These are phyloP conservation scores for Alnus glutinosa DNA, from an alignment of 306 rosid species.

Conservation along the genomic window DNA sequence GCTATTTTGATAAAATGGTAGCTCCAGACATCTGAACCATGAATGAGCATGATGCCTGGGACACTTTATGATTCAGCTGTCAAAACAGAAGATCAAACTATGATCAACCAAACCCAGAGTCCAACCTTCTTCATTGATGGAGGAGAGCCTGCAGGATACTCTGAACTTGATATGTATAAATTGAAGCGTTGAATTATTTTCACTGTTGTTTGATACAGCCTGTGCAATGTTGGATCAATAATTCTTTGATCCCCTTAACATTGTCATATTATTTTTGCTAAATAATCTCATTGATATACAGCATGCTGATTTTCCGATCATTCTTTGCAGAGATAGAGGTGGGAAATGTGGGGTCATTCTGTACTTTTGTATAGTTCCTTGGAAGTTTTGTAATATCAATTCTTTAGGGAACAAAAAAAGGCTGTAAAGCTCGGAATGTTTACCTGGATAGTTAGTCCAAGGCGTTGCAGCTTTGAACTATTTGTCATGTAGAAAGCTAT, in stretches of 20 bases:
- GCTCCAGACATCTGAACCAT: slow-evolving; percentile 4
- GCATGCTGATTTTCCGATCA: slow-evolving; percentile 17
- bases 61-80: slow-evolving; percentile 22
- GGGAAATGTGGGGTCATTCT: not conserved
- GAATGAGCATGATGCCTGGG: slow-evolving; percentile 22
- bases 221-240: slow-evolving; percentile 23
- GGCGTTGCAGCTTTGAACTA: too few species aligned
- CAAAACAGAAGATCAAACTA: slow-evolving; percentile 36
- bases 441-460: too few species aligned
- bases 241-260: slow-evolving; percentile 17
- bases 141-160: slow-evolving; percentile 34
- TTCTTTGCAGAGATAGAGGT: not conserved
- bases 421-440: too few species aligned
- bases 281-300: slow-evolving; percentile 15
- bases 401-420: too few species aligned
- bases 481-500: too few species aligned
- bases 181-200: slow-evolving; percentile 39
- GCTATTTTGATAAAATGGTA: slow-evolving; percentile 22
- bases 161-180: slow-evolving; percentile 31
- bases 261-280: slow-evolving; percentile 22
- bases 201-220: slow-evolving; percentile 30
- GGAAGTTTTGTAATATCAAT: too few species aligned
- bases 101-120: slow-evolving; percentile 28
- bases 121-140: slow-evolving; percentile 31
- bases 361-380: too few species aligned